A percentile compares a stretch with the other conserved stretches of the same genome.
Conservation (phyloP, 2,329 filamentous ascomycete species). For the Aspergillus novofumigatus region DNA sequence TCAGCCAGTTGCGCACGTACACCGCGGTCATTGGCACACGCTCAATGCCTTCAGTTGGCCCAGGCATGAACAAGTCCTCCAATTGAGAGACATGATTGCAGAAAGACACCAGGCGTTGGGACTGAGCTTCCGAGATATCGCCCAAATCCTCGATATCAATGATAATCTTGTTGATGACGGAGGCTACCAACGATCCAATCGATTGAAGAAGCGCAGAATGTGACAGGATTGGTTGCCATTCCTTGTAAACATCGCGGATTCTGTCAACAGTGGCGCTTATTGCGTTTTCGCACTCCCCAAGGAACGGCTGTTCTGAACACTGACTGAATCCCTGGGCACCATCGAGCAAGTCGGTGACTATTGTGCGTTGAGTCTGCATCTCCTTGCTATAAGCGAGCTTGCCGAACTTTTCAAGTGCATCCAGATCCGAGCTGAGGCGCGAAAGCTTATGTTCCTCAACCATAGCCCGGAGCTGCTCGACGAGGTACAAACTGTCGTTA, state of each 20-base stretch:
- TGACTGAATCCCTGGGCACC: slow-evolving; percentile 59
- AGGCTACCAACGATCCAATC: slow-evolving; percentile 55
- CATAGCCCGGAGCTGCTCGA: slow-evolving; percentile 50
- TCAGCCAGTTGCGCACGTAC: slow-evolving; percentile 61
- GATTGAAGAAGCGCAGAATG: slow-evolving; percentile 59
- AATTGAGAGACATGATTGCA: slow-evolving; percentile 54
- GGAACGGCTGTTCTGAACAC: slow-evolving; percentile 57
- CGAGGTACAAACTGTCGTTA: slow-evolving; percentile 59
- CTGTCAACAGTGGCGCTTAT: slow-evolving; percentile 56
- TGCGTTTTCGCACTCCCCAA: slow-evolving; percentile 57
- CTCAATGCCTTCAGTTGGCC: slow-evolving; percentile 29
- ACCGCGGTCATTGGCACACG: slow-evolving; percentile 54
- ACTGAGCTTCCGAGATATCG: slow-evolving; percentile 62
- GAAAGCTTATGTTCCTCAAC: slow-evolving; percentile 45
- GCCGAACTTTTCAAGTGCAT: slow-evolving; percentile 55
- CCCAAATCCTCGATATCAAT: slow-evolving; percentile 59
- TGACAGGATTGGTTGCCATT: slow-evolving; percentile 57
- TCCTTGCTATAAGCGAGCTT: slow-evolving; percentile 60
- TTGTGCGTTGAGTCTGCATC: slow-evolving; percentile 62
- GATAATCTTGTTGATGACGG: slow-evolving; percentile 57
- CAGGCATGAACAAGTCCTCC: slow-evolving; percentile 54
- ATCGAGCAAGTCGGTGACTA: slow-evolving; percentile 59
- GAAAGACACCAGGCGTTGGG: slow-evolving; percentile 54
- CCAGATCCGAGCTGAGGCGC: slow-evolving; percentile 52
- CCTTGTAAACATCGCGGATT: slow-evolving; percentile 52